Evolutionary conservation across 2,329 filamentous ascomycete species (phyloP).

Genomic region (Trichoderma brevicompactum): DNA sequence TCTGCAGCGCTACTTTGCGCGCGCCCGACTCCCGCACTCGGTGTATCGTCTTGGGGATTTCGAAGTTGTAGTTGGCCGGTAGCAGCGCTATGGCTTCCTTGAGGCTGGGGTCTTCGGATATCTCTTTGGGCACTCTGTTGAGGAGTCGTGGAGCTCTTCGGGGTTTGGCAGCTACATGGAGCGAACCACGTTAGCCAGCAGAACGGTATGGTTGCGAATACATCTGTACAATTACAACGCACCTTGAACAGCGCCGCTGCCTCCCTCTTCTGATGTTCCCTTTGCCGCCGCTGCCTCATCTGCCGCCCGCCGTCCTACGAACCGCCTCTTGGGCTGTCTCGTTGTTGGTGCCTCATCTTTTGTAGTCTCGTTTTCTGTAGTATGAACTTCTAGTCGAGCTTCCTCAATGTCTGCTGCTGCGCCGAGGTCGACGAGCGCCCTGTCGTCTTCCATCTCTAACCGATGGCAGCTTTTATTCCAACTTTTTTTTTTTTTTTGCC

Average conservation of each 20-base stretch:
- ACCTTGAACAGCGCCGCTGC: conserved; percentile 55
- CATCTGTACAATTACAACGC: conserved; percentile 39
- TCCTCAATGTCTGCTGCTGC: conserved; percentile 68
- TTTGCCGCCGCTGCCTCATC: conserved; percentile 61
- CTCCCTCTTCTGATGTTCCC: conserved; percentile 39
- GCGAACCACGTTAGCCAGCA: not conserved
- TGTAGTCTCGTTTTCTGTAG: conserved; percentile 32
- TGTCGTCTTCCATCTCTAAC: conserved; percentile 73
- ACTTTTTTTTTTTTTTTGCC: not conserved
- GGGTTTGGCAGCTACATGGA: conserved; percentile 65
- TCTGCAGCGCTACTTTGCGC: conserved; percentile 89
- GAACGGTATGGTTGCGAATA: not conserved
- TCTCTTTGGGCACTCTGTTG: conserved; percentile 87
- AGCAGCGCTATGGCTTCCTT: conserved; percentile 86
- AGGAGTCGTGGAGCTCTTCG: conserved; percentile 77
- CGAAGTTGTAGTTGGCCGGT: conserved; percentile 96
- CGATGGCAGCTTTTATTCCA: not conserved
- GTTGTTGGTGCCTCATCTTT: conserved; percentile 49
- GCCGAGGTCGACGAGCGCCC: conserved; percentile 71
- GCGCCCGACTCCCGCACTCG: conserved; percentile 80
- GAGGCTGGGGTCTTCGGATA: conserved; percentile 81
- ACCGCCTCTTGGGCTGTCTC: conserved; percentile 86
- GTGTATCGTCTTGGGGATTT: conserved; percentile 98
- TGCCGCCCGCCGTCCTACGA: conserved; percentile 81
- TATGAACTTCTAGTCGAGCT: conserved; percentile 43